Conservation (phyloP, 306 rosid species). For the Citrullus amarus region DNA sequence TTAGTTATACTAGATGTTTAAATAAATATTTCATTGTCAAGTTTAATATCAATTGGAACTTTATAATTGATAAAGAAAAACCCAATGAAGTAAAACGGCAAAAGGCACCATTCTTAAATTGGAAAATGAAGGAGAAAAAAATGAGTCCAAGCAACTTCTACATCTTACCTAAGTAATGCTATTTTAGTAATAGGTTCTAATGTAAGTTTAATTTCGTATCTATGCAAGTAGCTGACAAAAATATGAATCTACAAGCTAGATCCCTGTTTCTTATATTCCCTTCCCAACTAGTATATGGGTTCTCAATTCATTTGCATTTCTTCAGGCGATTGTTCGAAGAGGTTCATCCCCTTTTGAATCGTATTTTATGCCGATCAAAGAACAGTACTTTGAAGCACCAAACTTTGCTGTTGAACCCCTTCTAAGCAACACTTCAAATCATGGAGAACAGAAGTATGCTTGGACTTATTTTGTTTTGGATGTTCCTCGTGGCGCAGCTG, state of each 20-base stretch:
- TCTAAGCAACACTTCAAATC: conserved; percentile 34
- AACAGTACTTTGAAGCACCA: conserved; percentile 32
- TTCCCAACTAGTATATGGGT: neutral
- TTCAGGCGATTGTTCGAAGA: conserved; percentile 73
- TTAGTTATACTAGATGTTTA: neutral
- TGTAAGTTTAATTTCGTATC: neutral
- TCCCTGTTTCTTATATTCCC: neutral
- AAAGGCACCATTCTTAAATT: neutral
- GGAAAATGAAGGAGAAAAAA: neutral
- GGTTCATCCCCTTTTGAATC: conserved; percentile 57
- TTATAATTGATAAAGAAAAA: neutral
- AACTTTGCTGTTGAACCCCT: conserved; percentile 74
- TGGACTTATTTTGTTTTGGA: conserved; percentile 80
- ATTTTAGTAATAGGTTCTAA: neutral
- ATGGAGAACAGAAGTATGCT: conserved; percentile 25
- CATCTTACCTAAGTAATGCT: neutral
- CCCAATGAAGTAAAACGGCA: neutral
- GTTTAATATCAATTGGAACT: neutral
- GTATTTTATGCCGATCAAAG: conserved; percentile 67
- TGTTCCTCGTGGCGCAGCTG: conserved; percentile 84
- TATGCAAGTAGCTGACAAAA: neutral
- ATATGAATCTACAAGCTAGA: neutral
- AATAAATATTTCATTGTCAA: neutral
- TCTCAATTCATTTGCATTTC: neutral
- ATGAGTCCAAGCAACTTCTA: neutral